Evolutionary conservation across 306 rosid species (phyloP), one percentile per base, ranked within the genome.

Genomic region (Vigna angularis): DNA sequence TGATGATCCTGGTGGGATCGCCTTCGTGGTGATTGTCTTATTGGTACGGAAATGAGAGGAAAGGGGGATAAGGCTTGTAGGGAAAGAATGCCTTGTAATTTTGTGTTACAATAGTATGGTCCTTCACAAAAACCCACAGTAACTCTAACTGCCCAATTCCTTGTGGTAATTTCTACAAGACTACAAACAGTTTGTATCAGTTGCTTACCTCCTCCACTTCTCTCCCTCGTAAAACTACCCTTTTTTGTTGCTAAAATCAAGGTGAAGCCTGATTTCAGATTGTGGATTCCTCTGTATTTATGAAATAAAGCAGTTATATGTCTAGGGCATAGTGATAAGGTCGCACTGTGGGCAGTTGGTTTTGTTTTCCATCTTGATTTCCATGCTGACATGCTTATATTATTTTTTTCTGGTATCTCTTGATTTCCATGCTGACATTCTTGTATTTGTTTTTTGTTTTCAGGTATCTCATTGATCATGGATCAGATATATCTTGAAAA

Each of bases 391-490:
- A 10, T 44, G 11, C 49, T 45, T 45, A 4, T 45, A 45, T 10
- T 11, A n/a, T 45, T 4, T 42, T 42, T 42, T 9, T 9, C 47
- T 9, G 13, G 13, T 42, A 42, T 2, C 4, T 42, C 47, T 9
- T 42, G 3, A 9, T 40, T 40, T 40, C 45, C 45, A 40, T 42
- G 47, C 9, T 93, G 77, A 90, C 79, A 26, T 77, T 26, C 30
- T 66, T 75, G 16, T 61, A 11, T 36, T 70, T 81, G 62, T 81
- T 89, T 85, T 36, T 70, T 81, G 62, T 81, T 89, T 85, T 85
- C 90, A 92, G 97, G 98, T 48, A 92, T 92, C 86, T 85, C 97
- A 24, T 84, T 94, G 82, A 66, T 83, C 74, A 85, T 88, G 91
- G 98, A 95, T 71, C 97, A 95, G 93, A 97, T 94, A 79, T 24